Conservation (phyloP, 371 early-diverging fungal genomes). For the Mucor lusitanicus region DNA sequence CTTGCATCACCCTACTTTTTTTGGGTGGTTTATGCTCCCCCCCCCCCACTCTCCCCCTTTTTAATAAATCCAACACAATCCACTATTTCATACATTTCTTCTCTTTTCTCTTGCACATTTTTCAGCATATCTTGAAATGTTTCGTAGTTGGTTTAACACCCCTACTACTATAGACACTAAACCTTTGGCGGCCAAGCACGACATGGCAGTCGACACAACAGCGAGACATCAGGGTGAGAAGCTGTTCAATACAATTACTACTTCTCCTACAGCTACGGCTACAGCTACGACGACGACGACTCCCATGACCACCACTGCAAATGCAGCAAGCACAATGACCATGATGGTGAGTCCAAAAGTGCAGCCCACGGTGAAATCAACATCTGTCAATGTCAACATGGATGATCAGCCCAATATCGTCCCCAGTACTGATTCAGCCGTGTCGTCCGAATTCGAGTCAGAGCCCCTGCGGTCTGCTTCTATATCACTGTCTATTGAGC, state of each 20-base stretch:
- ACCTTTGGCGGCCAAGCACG: background rate
- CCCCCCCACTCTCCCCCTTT: background rate
- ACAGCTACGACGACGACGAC: no score
- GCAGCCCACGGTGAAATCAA: constrained; percentile 21
- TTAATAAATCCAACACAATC: background rate
- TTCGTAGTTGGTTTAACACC: background rate
- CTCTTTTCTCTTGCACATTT: background rate
- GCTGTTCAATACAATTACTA: background rate
- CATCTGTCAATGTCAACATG: constrained; percentile 23
- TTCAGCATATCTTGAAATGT: background rate
- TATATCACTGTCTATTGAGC: constrained; percentile 14
- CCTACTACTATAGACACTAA: constrained; percentile 1
- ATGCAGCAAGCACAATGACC: background rate
- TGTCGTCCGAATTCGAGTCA: background rate
- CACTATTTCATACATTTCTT: background rate
- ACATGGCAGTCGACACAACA: background rate
- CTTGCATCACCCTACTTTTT: constrained; percentile 1
- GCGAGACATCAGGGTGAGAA: background rate
- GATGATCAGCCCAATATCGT: constrained; percentile 6
- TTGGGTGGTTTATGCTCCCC: background rate
- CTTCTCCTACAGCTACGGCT: no score
- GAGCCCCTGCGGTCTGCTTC: constrained; percentile 18
- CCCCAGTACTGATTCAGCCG: background rate
- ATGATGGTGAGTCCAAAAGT: constrained; percentile 15
- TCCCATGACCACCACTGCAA: background rate